Base-by-base conservation (phyloP, 768 basidiomycete species). In the Leccinum sublutescens region DNA sequence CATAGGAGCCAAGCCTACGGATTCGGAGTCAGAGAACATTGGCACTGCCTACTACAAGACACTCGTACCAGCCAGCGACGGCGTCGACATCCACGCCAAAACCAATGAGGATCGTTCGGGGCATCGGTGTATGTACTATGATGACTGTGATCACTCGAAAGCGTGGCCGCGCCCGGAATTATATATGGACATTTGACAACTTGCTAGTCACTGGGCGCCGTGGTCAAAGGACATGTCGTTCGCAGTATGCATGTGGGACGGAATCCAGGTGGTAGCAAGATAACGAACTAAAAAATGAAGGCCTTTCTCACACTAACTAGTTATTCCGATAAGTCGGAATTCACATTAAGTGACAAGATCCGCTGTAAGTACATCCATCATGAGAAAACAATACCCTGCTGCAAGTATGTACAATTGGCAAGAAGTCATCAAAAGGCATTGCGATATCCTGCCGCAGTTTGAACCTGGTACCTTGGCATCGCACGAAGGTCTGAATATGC, bases 31-130 rank as follows among this genome's bases (percentile, higher is more conserved):
- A 56, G 51, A 48, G 11, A 5, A 49, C 15, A 12, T 5, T 33
- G 49, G 12, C 9, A 27, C 15, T 5, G 2, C 10, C 8, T 10
- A 43, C 8, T 4, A 10, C 52, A 8, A 52, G 4, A 38, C 40
- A 33, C 25, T 14, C 55, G 11, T 68, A 83, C 88, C 89, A 91
- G 64, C 88, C 89, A 17, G 87, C 82, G 4, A 89, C 88, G 2
- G 88, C 87, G 57, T 92, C 89, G 3, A 91, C 86, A 60, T 92
- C 88, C 9, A 89, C 85, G 25, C 86, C 87, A 68, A 87, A 85
- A 15, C 83, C 78, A 34, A 85, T 75, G 17, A 87, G 76, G 21
- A 84, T 79, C 64, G 79, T 84, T 50, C 83, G 78, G 52, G 80
- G 76, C 85, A 86, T 86, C 6, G 19, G 43, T 45, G 19, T 45